Conservation (phyloP, 441 rosid genomes). For the Populus tomentosa region DNA sequence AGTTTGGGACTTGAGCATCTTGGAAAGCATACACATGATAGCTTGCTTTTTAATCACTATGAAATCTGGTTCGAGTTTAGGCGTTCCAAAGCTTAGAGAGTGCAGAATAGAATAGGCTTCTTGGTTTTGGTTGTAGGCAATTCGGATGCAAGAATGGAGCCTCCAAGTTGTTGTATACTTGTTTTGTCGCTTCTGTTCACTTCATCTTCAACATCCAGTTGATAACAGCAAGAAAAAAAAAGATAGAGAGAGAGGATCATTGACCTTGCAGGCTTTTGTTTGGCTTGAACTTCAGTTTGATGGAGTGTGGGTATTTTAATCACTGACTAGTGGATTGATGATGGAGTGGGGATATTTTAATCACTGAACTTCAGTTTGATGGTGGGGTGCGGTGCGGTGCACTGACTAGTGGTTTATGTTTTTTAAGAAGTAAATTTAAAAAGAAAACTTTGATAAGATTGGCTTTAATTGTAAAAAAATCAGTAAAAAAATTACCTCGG, state of each 20-base stretch:
- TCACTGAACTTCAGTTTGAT: not conserved
- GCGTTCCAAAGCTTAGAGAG: constrained; percentile 42
- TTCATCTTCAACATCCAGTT: constrained; percentile 1
- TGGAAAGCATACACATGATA: constrained; percentile 74
- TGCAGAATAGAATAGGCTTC: not conserved
- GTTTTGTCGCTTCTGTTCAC: constrained; percentile 1
- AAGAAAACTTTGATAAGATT: no score
- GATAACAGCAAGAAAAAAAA: not conserved
- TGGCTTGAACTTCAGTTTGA: constrained; percentile 3
- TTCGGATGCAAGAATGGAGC: constrained; percentile 13
- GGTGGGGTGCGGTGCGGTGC: not conserved
- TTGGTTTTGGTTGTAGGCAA: constrained; percentile 8
- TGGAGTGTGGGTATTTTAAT: not conserved
- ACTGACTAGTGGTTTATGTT: no score
- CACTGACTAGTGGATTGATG: no score
- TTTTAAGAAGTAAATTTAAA: no score
- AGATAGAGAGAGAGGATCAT: not conserved
- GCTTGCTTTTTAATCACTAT: constrained; percentile 90
- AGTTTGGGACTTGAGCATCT: constrained; percentile 74
- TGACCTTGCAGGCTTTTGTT: constrained; percentile 4
- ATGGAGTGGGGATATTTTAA: not conserved
- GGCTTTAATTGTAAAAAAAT: no score
- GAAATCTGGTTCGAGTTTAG: constrained; percentile 93
- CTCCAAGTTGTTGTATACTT: not conserved
- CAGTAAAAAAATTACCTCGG: no score